Base-by-base conservation (phyloP, 1,284 basidiomycete species). In the Vanrija humicola region DNA sequence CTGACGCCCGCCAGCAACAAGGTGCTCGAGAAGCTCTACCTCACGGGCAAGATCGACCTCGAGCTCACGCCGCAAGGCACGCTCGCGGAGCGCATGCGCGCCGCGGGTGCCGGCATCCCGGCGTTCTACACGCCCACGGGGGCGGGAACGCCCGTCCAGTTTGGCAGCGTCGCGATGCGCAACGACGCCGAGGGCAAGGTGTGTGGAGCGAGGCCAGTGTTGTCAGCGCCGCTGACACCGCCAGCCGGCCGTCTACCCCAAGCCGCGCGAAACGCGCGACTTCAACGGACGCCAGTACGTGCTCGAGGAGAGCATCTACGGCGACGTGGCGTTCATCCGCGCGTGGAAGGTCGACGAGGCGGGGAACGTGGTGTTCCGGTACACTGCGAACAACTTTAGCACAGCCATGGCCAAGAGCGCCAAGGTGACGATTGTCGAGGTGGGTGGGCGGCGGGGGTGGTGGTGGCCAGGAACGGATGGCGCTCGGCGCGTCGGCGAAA, bases 71-170 rank as follows among this genome's bases (percentile, higher is more conserved):
- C 92, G 1, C 92, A 96, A 77, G 92, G 79, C 19, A 94, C 91
- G 9, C 84, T 98, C 29, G 88, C 89, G 16, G 95, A 96, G 72
- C 86, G 93, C 59, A 82, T 96, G 59, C 85, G 94, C 28, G 89
- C 94, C 5, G 91, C 91, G 53, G 94, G 89, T 2, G 90, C 91
- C 21, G 95, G 6, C 28, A 28, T 28, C 28, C 95, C 95, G 3
- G 94, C 90, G 7, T 94, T 98, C 80, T 98, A 83, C 78, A 98
- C 93, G 3, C 90, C 93, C 5, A 96, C 93, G 2, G 95, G 93
- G 44, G 88, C 87, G 21, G 49, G 55, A 44, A 61, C 59, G 9
- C 52, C 59, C n/a, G 59, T 61, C 8, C 52, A 61, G 55, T 48
- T 48, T 40, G 59, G 50, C 14, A 43, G 46, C 6, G 54, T 61